Evolutionary conservation across 768 basidiomycete genomes (phyloP).

Genomic region (Hebeloma cylindrosporum): DNA sequence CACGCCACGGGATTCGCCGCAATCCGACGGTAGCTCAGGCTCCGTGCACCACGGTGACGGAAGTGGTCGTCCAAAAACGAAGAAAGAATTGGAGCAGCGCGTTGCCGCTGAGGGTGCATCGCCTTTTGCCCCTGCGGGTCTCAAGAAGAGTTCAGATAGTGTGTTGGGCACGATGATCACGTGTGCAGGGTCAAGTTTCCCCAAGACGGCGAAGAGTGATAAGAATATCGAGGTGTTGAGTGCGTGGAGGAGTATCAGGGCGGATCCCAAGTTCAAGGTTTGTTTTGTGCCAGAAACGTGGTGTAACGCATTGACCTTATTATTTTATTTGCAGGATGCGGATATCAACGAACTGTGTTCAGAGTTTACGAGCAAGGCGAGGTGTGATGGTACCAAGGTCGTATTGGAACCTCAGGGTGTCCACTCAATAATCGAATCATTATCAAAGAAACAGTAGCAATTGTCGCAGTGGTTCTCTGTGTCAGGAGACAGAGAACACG

Average conservation of each 20-base stretch:
- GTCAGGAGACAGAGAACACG: too few relatives aligned
- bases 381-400: conserved; percentile 82
- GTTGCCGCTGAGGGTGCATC: conserved; percentile 61
- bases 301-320: conserved; percentile 6
- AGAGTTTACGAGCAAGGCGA: conserved; percentile 79
- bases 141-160: conserved; percentile 46
- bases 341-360: conserved; percentile 79
- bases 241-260: conserved; percentile 77
- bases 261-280: conserved; percentile 77
- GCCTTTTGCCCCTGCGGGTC: conserved; percentile 45
- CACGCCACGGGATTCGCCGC: conserved; percentile 32
- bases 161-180: conserved; percentile 54
- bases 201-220: conserved; percentile 65
- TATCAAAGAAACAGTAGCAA: conserved; percentile 31
- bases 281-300: conserved; percentile 8
- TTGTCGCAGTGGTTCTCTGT: neutral
- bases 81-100: conserved; percentile 44
- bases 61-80: conserved; percentile 52
- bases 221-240: conserved; percentile 75
- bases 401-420: conserved; percentile 65
- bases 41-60: conserved; percentile 17
- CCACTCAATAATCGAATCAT: conserved; percentile 44
- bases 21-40: conserved; percentile 20
- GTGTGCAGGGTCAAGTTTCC: conserved; percentile 69
- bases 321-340: conserved; percentile 49